phyloP scores from a whole-genome alignment of 768 basidiomycete genomes.

The Xerocomus spinulosus region DNA sequence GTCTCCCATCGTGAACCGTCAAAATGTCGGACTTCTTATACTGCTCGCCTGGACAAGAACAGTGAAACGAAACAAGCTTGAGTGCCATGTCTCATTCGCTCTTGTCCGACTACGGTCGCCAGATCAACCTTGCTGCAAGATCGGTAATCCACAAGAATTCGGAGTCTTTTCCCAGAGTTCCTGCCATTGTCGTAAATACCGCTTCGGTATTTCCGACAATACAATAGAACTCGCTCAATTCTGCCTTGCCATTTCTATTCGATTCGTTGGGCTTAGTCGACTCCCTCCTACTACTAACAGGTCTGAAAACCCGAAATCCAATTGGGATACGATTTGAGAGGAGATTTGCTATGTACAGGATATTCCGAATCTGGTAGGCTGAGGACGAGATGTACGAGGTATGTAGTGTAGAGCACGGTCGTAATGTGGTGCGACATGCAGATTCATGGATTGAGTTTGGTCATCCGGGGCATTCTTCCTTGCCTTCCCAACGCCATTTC shows the following conservation, averaged over 20 bases:
- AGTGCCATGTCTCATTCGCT: constrained; percentile 10
- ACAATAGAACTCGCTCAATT: not conserved
- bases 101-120: constrained; percentile 11
- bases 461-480: too few species aligned
- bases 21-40: constrained; percentile 14
- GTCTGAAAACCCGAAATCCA: too few species aligned
- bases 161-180: constrained; percentile 2
- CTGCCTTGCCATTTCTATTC: not conserved
- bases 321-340: too few species aligned
- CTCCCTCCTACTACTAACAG: too few species aligned
- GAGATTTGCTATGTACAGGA: too few species aligned
- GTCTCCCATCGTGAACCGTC: constrained; percentile 2
- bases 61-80: constrained; percentile 5
- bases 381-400: too few species aligned
- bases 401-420: too few species aligned
- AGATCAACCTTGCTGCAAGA: too few species aligned
- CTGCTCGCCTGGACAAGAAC: constrained; percentile 9
- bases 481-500: too few species aligned
- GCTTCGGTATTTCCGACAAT: not conserved
- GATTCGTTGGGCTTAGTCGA: not conserved
- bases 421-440: too few species aligned
- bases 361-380: too few species aligned
- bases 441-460: too few species aligned
- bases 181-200: not conserved
- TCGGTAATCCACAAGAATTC: not conserved